These are phyloP conservation scores for Canavalia ensiformis DNA, from an alignment of 306 rosid species.

Conservation along the genomic window DNA sequence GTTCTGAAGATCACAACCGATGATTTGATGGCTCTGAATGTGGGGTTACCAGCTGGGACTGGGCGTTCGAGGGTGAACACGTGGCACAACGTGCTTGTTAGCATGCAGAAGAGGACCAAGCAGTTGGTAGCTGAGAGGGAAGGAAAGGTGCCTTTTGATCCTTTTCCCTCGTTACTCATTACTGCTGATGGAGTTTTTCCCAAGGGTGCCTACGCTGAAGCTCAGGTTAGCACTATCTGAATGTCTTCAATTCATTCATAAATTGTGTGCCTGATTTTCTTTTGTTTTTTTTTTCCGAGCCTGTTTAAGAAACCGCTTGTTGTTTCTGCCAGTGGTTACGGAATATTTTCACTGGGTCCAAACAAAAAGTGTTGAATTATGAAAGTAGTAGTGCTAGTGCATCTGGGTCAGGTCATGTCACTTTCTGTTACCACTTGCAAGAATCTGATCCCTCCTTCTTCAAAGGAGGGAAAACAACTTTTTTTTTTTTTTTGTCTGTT, in stretches of 20 bases:
- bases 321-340: background rate
- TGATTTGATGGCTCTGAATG: conserved; percentile 75
- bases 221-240: conserved; percentile 71
- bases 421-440: conserved; percentile 27
- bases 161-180: conserved; percentile 80
- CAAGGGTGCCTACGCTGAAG: conserved; percentile 92
- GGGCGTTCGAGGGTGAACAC: conserved; percentile 85
- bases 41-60: conserved; percentile 63
- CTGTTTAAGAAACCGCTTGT: background rate
- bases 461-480: background rate
- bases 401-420: background rate
- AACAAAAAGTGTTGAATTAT: background rate
- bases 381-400: background rate
- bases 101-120: conserved; percentile 85
- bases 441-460: conserved; percentile 24
- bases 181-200: conserved; percentile 75
- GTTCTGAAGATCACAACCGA: conserved; percentile 68
- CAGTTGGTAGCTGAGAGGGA: conserved; percentile 73
- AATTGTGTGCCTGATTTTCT: background rate
- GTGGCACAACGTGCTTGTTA: conserved; percentile 91
- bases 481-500: background rate
- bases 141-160: conserved; percentile 69
- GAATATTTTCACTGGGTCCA: background rate
- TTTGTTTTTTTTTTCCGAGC: background rate
- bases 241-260: background rate